Percentiles rank a stretch among this genome's conserved stretches.
These are phyloP conservation scores for Lodderomyces parapsilosis DNA, from an alignment of 1,139 yeast genomes.

Conservation along the genomic window DNA sequence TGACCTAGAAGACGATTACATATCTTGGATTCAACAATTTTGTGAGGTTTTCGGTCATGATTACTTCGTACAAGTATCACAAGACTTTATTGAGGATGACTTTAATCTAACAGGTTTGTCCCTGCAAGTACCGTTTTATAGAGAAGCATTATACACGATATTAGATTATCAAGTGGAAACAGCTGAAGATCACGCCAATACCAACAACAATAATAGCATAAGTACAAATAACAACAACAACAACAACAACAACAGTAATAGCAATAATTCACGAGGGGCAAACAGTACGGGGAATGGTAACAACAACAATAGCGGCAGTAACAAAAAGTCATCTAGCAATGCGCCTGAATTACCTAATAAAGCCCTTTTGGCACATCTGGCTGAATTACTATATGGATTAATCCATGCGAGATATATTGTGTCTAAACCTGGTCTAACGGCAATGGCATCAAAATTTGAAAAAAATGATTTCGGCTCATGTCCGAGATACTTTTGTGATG, in stretches of 20 bases:
- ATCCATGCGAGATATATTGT: constrained; percentile 91
- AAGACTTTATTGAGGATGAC: constrained; percentile 94
- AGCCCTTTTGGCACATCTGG: constrained; percentile 81
- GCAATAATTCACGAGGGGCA: constrained; percentile 1
- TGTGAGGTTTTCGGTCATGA: constrained; percentile 90
- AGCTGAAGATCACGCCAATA: constrained; percentile 40
- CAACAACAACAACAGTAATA: constrained; percentile 6
- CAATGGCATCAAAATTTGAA: constrained; percentile 96
- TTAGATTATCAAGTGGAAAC: constrained; percentile 80
- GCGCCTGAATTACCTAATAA: constrained; percentile 57
- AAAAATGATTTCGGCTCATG: constrained; percentile 88
- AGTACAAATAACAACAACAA: constrained; percentile 3
- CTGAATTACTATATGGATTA: constrained; percentile 87
- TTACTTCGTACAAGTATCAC: constrained; percentile 88
- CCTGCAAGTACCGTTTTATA: constrained; percentile 82
- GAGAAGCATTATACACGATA: constrained; percentile 89
- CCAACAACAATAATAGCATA: constrained; percentile 8
- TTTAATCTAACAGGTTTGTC: constrained; percentile 90
- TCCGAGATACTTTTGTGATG: constrained; percentile 87
- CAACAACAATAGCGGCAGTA: constrained; percentile 1
- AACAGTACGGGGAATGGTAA: constrained; percentile 8
- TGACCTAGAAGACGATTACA: constrained; percentile 57
- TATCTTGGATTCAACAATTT: constrained; percentile 89
- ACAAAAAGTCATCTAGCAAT: constrained; percentile 12
- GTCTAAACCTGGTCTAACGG: constrained; percentile 85